Conservation (phyloP, 2,329 filamentous ascomycete species). For the Ascochyta lentis region DNA sequence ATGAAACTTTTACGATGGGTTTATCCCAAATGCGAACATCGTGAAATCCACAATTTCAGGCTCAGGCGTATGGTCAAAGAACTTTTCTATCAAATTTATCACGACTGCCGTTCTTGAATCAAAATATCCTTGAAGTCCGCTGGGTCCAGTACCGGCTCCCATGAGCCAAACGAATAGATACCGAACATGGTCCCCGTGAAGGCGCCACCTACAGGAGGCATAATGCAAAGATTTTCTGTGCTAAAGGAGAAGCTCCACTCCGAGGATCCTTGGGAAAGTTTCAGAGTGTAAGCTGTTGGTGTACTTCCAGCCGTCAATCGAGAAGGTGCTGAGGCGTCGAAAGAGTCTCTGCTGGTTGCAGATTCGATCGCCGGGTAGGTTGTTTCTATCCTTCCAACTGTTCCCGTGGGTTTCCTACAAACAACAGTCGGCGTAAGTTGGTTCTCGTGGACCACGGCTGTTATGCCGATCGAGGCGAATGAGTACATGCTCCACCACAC, state of each 20-base stretch:
- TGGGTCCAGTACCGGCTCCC: constrained; percentile 49
- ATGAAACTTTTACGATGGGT: too few relatives aligned
- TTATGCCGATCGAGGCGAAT: constrained; percentile 53
- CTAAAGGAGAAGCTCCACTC: constrained; percentile 30
- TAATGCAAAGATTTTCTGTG: constrained; percentile 44
- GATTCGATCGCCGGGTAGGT: constrained; percentile 29
- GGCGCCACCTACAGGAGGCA: constrained; percentile 49
- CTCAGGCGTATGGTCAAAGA: not conserved
- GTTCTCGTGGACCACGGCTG: not conserved
- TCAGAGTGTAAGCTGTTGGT: constrained; percentile 11
- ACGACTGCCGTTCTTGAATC: constrained; percentile 10
- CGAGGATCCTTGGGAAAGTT: constrained; percentile 10
- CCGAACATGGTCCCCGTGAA: constrained; percentile 58
- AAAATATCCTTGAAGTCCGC: constrained; percentile 49
- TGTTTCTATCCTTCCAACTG: constrained; percentile 29
- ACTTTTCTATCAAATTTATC: not conserved
- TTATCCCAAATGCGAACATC: not conserved
- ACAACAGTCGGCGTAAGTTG: constrained; percentile 10
- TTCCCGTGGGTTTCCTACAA: constrained; percentile 17
- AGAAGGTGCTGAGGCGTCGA: not conserved
- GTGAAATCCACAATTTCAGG: too few relatives aligned
- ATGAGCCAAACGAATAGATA: constrained; percentile 54
- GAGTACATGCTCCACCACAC: constrained; percentile 63
- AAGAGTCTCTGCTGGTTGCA: constrained; percentile 27
- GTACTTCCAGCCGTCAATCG: constrained; percentile 8